Base-by-base conservation (phyloP, 1,139 yeast species). In the Candida sanyaensis region DNA sequence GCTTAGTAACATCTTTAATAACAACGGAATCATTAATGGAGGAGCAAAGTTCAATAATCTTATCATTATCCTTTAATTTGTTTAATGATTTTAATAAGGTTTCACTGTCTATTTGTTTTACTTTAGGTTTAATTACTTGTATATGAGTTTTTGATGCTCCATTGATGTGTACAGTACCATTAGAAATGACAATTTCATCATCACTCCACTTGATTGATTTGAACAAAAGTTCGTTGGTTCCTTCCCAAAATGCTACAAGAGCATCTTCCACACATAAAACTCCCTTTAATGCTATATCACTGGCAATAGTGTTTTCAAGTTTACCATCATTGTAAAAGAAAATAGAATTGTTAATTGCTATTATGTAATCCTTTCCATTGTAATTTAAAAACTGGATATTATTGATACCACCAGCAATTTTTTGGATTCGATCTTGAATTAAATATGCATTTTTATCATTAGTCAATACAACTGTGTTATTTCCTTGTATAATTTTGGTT, bases 1-100 rank as follows among this genome's bases (percentile, higher is more conserved):
- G 28, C 30, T 48, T 43, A 33, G 77, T 61, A 5, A 69, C 58
- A n/a, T 66, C 61, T 55, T 72, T 76, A 39, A 79, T 69, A 45
- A 52, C 64, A 21, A 50, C 60, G 45, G 67, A 69, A 44, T 71
- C 61, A 44, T 63, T 60, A 53, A 69, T 73, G 44, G 71, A 60
- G 5, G 67, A 57, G 49, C 81, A 69, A 38, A 78, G 58, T 5
- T 60, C 52, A 10, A 69, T 40, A 45, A 66, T 42, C 49, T 50
- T 33, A 8, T 4, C 33, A 6, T 11, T 29, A 24, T 40, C 41
- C 8, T 42, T 36, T 21, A 39, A 38, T 27, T 17, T 23, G 26
- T 33, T 33, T 21, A 75, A 60, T 44, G 58, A 52, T 2, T 56
- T 46, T 45, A 53, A 58, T 32, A 74, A 65, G 43, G 63, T 66